Evolutionary conservation across 768 basidiomycete genomes (phyloP).

Genomic region (Amanita inopinata): DNA sequence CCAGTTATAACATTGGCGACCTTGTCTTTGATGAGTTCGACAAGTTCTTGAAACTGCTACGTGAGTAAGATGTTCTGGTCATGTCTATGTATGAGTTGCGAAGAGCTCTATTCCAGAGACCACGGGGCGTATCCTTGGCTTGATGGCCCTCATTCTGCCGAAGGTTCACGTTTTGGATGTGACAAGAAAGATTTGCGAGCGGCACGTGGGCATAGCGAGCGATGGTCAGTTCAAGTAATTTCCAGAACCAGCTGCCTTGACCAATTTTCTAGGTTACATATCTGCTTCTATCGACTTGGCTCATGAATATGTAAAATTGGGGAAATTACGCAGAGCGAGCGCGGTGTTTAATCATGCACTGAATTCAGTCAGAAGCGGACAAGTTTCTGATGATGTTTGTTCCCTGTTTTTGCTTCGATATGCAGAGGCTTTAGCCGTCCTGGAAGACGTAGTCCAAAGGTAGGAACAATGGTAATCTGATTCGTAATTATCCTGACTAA

Average conservation of each 20-base stretch:
- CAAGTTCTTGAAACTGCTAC: slow-evolving; percentile 38
- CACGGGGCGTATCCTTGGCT: slow-evolving; percentile 50
- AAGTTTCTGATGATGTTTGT: slow-evolving; percentile 41
- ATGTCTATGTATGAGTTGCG: too few species aligned
- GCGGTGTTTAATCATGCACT: slow-evolving; percentile 54
- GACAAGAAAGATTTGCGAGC: slow-evolving; percentile 50
- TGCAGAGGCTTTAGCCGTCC: slow-evolving; percentile 52
- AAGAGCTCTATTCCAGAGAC: slow-evolving; percentile 31
- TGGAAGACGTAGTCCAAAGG: slow-evolving; percentile 56
- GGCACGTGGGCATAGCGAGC: slow-evolving; percentile 27
- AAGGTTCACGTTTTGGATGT: slow-evolving; percentile 62
- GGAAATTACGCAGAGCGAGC: slow-evolving; percentile 59
- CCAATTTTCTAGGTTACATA: slow-evolving; percentile 40
- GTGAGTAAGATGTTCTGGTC: too few species aligned
- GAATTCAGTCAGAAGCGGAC: slow-evolving; percentile 30
- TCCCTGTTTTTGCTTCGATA: slow-evolving; percentile 52
- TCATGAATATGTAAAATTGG: slow-evolving; percentile 69
- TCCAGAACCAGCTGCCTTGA: not conserved
- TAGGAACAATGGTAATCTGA: slow-evolving; percentile 14
- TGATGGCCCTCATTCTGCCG: slow-evolving; percentile 55
- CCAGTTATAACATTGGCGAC: not conserved
- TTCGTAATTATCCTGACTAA: not conserved
- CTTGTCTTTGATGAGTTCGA: slow-evolving; percentile 31
- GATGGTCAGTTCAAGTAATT: slow-evolving; percentile 32
- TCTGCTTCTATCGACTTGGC: slow-evolving; percentile 62